These are phyloP conservation scores for Xylariales sp. DNA, from an alignment of 2,329 filamentous ascomycete species.

Conservation along the genomic window DNA sequence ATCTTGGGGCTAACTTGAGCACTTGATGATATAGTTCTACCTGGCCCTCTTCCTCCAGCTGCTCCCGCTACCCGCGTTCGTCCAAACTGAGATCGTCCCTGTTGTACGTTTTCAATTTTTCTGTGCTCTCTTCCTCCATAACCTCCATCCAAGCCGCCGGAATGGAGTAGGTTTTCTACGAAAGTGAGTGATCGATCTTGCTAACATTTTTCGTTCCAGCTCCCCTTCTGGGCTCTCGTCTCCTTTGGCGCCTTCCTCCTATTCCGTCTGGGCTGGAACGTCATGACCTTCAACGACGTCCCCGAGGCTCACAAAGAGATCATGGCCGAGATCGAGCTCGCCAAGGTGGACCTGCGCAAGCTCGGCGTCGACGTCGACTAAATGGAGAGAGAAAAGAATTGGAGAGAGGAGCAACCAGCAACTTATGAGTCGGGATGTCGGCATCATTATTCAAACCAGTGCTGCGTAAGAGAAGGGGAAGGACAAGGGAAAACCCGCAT, in stretches of 20 bases:
- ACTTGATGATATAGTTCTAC: conserved; percentile 64
- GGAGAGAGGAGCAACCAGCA: no score
- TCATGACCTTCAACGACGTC: conserved; percentile 95
- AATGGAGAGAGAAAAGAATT: no score
- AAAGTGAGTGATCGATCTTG: no score
- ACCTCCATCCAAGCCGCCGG: no score
- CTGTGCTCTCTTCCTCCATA: no score
- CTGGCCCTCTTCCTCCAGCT: conserved; percentile 80
- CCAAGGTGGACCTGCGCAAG: conserved; percentile 67
- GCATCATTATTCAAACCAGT: no score
- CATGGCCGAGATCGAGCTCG: conserved; percentile 76
- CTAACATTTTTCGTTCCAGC: no score
- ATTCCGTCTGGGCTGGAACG: conserved; percentile 84
- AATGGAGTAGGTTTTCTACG: no score
- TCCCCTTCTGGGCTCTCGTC: conserved; percentile 90
- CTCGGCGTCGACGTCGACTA: conserved; percentile 77
- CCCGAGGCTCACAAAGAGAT: conserved; percentile 87
- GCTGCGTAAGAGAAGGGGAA: no score
- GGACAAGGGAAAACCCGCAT: no score
- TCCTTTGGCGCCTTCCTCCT: conserved; percentile 90
- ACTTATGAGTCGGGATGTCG: no score
- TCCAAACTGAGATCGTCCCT: conserved; percentile 84
- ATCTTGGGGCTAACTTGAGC: no score
- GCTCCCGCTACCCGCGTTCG: conserved; percentile 69
- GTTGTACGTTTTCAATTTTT: conserved; percentile 60